phyloP scores from a whole-genome alignment of 2,329 filamentous ascomycete species.

The Penicillium fuscoglaucum region DNA sequence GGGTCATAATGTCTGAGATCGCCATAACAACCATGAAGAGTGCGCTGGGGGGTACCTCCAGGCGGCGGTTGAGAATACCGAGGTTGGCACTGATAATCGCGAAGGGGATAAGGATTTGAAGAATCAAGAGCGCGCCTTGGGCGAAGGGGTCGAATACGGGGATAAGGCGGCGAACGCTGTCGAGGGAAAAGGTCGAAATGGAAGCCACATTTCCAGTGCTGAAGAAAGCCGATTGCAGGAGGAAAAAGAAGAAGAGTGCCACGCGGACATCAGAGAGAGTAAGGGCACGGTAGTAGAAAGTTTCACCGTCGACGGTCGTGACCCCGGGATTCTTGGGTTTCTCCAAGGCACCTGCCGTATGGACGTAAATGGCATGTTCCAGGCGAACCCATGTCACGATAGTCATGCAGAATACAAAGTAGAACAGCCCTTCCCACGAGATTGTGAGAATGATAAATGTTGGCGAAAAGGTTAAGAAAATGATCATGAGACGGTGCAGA shows the following conservation, averaged over 20 bases:
- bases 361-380: slow-evolving; percentile 71
- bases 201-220: slow-evolving; percentile 95
- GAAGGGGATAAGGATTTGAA: slow-evolving; percentile 93
- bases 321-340: slow-evolving; percentile 34
- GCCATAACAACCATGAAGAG: slow-evolving; percentile 95
- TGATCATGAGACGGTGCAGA: slow-evolving; percentile 80
- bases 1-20: slow-evolving; percentile 83
- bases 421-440: slow-evolving; percentile 96
- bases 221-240: slow-evolving; percentile 95
- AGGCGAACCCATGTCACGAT: slow-evolving; percentile 89
- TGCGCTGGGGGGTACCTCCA: slow-evolving; percentile 82
- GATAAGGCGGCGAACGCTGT: slow-evolving; percentile 82
- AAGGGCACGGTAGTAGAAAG: slow-evolving; percentile 62
- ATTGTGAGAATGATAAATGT: slow-evolving; percentile 95
- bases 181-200: slow-evolving; percentile 87
- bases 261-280: slow-evolving; percentile 82
- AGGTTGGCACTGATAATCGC: slow-evolving; percentile 88
- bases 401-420: slow-evolving; percentile 80
- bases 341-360: slow-evolving; percentile 37
- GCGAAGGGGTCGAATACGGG: slow-evolving; percentile 93
- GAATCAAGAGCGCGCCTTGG: slow-evolving; percentile 79
- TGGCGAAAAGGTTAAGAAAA: slow-evolving; percentile 90
- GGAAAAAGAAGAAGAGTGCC: slow-evolving; percentile 89
- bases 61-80: slow-evolving; percentile 81
- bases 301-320: slow-evolving; percentile 35